Conservation (phyloP, 495 filamentous ascomycete genomes). For the Aspergillus nanangensis region DNA sequence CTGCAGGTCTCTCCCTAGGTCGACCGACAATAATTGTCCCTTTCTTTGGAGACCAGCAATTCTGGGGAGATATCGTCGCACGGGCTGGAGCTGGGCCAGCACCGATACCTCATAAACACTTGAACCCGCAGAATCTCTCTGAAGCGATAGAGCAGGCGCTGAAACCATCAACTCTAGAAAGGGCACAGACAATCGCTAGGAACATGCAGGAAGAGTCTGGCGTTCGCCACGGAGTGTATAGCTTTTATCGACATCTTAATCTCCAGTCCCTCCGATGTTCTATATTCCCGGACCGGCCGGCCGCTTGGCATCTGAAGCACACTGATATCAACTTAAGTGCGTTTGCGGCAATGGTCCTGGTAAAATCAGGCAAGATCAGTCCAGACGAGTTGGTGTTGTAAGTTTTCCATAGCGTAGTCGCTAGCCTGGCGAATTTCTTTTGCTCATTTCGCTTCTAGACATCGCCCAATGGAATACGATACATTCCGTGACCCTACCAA, state of each 20-base stretch:
- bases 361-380: neutral
- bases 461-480: too few species aligned
- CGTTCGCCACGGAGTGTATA: neutral
- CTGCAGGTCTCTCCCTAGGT: conserved; percentile 61
- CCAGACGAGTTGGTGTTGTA: too few species aligned
- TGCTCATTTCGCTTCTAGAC: too few species aligned
- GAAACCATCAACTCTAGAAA: neutral
- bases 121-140: conserved; percentile 57
- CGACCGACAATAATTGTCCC: conserved; percentile 70
- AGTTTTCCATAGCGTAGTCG: too few species aligned
- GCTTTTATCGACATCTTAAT: neutral
- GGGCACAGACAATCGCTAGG: neutral
- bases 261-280: neutral
- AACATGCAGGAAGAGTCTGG: neutral
- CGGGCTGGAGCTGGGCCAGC: conserved; percentile 65
- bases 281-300: neutral
- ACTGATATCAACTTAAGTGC: neutral
- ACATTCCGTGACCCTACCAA: too few species aligned
- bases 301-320: neutral
- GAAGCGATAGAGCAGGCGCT: conserved; percentile 41
- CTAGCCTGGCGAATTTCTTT: too few species aligned
- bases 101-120: conserved; percentile 62
- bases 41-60: conserved; percentile 79
- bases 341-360: neutral
- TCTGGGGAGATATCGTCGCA: conserved; percentile 73